Evolutionary conservation across 768 basidiomycete genomes (phyloP).

Genomic region (Amanita brunnescens): DNA sequence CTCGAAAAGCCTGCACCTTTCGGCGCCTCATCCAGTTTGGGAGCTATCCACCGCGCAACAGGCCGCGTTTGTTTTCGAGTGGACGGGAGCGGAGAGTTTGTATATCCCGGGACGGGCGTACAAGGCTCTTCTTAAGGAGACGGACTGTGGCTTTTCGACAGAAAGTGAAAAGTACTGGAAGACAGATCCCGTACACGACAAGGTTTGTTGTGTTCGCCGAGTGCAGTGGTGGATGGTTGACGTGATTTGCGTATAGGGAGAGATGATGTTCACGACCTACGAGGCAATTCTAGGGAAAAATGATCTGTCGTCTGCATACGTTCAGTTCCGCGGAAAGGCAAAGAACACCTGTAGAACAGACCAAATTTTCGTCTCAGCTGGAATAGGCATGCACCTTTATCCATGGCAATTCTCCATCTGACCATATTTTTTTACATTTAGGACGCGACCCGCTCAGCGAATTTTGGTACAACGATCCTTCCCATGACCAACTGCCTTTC

Average conservation of each 20-base stretch:
- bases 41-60: constrained; percentile 31
- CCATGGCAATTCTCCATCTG: not conserved
- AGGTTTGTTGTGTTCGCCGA: constrained; percentile 15
- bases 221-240: not conserved
- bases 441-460: constrained; percentile 17
- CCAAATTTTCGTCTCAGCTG: constrained; percentile 37
- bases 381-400: constrained; percentile 27
- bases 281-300: constrained; percentile 31
- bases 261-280: constrained; percentile 36
- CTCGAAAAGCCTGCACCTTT: too few relatives aligned
- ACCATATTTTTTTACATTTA: not conserved
- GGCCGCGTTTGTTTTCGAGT: constrained; percentile 30
- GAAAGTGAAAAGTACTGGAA: constrained; percentile 23
- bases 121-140: constrained; percentile 22
- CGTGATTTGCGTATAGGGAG: constrained; percentile 18
- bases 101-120: constrained; percentile 33
- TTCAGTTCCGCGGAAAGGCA: too few relatives aligned
- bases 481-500: not conserved
- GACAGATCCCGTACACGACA: constrained; percentile 41
- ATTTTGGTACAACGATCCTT: constrained; percentile 29
- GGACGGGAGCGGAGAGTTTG: constrained; percentile 27
- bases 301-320: constrained; percentile 31
- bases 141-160: constrained; percentile 24
- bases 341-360: constrained; percentile 27
- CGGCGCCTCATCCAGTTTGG: constrained; percentile 32